Percentiles rank a stretch among this genome's conserved stretches.
Conservation (phyloP, 805 yeast species). For the Candida manassasensis region DNA sequence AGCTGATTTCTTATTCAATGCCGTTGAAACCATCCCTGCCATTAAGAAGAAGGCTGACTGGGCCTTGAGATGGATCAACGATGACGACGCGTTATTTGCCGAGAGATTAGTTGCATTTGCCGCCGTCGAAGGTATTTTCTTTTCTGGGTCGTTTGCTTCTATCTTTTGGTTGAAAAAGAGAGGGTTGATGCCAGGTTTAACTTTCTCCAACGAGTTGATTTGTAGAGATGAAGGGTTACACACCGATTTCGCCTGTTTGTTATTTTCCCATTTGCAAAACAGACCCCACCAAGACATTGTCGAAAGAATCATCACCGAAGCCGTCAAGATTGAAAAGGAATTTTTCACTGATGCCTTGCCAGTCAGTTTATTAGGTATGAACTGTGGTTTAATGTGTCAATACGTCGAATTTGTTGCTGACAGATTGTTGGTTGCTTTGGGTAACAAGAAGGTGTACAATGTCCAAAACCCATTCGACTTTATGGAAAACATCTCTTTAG, state of each 20-base stretch:
- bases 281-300: conserved; percentile 80
- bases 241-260: conserved; percentile 95
- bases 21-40: conserved; percentile 94
- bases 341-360: conserved; percentile 95
- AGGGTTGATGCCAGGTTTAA: conserved; percentile 98
- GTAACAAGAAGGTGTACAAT: conserved; percentile 84
- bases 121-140: conserved; percentile 98
- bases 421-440: conserved; percentile 85
- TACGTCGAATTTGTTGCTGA: conserved; percentile 98
- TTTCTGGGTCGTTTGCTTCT: conserved; percentile 97
- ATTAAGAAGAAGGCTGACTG: conserved; percentile 97
- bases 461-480: conserved; percentile 94
- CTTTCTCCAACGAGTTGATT: conserved; percentile 95
- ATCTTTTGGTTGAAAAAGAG: conserved; percentile 98
- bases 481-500: conserved; percentile 97
- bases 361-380: conserved; percentile 91
- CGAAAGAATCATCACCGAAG: conserved; percentile 86
- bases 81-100: conserved; percentile 81
- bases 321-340: conserved; percentile 90
- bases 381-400: conserved; percentile 89
- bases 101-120: conserved; percentile 98
- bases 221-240: conserved; percentile 99
- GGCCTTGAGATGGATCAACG: conserved; percentile 97
- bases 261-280: conserved; percentile 88
- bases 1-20: conserved; percentile 85